Percentiles rank a stretch among this genome's conserved stretches.
These are phyloP conservation scores for Mallotus nudiflorus DNA, from an alignment of 345 rosid genomes.

Conservation along the genomic window DNA sequence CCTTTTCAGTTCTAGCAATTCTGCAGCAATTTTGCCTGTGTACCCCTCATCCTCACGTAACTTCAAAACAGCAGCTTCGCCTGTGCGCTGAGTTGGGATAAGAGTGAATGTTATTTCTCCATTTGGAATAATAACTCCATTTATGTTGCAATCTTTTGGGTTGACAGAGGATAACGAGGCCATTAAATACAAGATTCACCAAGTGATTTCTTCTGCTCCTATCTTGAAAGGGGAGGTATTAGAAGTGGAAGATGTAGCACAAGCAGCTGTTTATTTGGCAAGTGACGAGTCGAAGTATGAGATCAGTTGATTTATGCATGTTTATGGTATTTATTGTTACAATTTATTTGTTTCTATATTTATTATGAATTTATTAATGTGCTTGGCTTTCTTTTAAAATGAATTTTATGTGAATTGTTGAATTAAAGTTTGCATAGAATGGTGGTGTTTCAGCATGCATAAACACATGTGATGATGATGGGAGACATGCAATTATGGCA, in stretches of 20 bases:
- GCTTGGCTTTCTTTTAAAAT: no score
- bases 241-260: constrained; percentile 16
- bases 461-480: no score
- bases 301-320: constrained; percentile 19
- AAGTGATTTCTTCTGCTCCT: neutral
- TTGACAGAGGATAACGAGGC: neutral
- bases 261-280: constrained; percentile 14
- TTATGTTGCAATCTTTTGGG: neutral
- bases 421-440: no score
- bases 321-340: no score
- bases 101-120: constrained; percentile 24
- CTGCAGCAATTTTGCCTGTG: neutral
- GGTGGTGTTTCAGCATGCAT: no score
- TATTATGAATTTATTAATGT: no score
- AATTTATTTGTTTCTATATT: no score
- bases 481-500: no score
- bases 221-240: constrained; percentile 7
- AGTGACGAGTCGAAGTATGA: constrained; percentile 21
- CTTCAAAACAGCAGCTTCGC: constrained; percentile 25
- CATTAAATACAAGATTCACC: neutral
- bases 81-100: constrained; percentile 15
- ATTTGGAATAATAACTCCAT: neutral
- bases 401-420: no score
- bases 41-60: neutral
- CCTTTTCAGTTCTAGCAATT: constrained; percentile 18